Evolutionary conservation across 306 rosid species (phyloP).

Genomic region (Lathyrus oleraceus): DNA sequence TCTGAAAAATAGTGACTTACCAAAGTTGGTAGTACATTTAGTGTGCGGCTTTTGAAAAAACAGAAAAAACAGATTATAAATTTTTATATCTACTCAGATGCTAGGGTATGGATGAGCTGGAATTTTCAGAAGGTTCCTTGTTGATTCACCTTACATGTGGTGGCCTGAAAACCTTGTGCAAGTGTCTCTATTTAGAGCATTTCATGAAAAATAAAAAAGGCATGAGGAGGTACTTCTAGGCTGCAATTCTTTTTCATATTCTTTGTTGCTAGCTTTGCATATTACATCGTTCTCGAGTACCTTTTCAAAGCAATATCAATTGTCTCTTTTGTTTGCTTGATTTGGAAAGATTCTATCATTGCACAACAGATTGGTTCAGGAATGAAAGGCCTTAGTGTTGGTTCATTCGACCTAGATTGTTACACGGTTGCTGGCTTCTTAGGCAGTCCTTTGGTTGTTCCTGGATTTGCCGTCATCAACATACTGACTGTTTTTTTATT

Average conservation of each 20-base stretch:
- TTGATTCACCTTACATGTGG: conserved; percentile 88
- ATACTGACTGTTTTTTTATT: conserved; percentile 50
- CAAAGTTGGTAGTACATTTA: too few species aligned
- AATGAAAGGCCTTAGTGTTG: conserved; percentile 62
- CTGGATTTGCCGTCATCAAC: conserved; percentile 70
- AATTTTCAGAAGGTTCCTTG: conserved; percentile 66
- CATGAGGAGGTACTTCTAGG: conserved; percentile 55
- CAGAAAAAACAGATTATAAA: too few species aligned
- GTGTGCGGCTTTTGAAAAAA: too few species aligned
- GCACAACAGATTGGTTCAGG: conserved; percentile 86
- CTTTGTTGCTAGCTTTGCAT: conserved; percentile 56
- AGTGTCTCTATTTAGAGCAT: conserved; percentile 79
- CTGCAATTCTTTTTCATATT: conserved; percentile 67
- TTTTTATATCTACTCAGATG: conserved; percentile 88
- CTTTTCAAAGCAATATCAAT: conserved; percentile 59
- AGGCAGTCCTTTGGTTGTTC: conserved; percentile 72
- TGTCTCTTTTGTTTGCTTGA: conserved; percentile 21
- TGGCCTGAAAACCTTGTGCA: conserved; percentile 79
- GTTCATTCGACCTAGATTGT: conserved; percentile 78
- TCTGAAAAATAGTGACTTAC: too few species aligned
- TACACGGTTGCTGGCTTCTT: conserved; percentile 74
- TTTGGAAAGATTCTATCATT: conserved; percentile 62
- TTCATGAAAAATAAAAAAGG: conserved; percentile 75
- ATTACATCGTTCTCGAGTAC: conserved; percentile 61
- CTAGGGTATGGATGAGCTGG: conserved; percentile 92